phyloP scores from a whole-genome alignment of 2,329 filamentous ascomycete species.

The Clarireedia sp. region DNA sequence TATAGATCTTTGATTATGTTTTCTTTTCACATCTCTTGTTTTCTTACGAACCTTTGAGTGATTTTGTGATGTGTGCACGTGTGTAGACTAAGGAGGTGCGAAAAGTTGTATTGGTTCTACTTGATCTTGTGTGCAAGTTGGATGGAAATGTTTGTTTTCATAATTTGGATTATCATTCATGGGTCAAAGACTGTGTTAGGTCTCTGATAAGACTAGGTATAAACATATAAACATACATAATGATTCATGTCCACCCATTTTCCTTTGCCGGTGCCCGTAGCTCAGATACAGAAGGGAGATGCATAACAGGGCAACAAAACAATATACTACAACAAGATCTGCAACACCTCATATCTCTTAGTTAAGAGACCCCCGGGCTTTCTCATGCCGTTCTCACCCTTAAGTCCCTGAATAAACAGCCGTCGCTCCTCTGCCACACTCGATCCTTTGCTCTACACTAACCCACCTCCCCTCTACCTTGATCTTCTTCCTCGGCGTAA shows the following conservation, averaged over 20 bases:
- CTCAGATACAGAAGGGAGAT: background rate
- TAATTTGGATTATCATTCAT: no score
- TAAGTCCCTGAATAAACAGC: conserved; percentile 64
- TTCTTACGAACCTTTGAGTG: background rate
- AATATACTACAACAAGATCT: background rate
- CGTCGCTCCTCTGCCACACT: conserved; percentile 76
- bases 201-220: background rate
- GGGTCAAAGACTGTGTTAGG: background rate
- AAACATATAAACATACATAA: background rate
- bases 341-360: background rate
- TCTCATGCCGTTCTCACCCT: background rate
- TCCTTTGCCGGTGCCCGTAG: background rate
- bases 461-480: conserved; percentile 62
- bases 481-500: conserved; percentile 69
- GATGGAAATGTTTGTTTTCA: no score
- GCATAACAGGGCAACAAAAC: background rate
- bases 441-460: conserved; percentile 75
- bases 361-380: background rate
- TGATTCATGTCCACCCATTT: background rate
- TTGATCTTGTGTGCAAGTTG: no score
- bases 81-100: background rate
- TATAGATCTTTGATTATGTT: conserved; percentile 7
- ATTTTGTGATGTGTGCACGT: background rate
- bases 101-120: no score
- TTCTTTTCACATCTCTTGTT: background rate